Base-by-base conservation (phyloP, 2,329 filamentous ascomycete genomes). In the Fusarium acutatum region DNA sequence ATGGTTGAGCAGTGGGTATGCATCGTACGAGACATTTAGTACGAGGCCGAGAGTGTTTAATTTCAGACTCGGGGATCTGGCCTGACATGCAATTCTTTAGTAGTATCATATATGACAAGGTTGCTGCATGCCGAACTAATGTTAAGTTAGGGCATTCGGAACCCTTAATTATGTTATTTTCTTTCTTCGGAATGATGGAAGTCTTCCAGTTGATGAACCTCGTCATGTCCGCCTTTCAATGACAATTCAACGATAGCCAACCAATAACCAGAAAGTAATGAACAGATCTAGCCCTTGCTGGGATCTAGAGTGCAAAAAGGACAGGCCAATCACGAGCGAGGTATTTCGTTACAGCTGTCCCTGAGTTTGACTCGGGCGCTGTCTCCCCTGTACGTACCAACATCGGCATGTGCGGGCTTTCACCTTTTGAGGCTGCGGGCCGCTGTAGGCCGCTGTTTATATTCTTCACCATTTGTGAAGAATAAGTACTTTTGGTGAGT, bases 321-420 rank as follows among this genome's bases (percentile, higher is more conserved):
- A 28, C 37, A 26, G 26, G 17, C 75, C 75, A 77, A 77, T 77
- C 40, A 65, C 22, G 30, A 41, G 34, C 35, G 30, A 69, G 62
- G 72, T 77, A 77, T 77, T 77, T 75, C 67, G 66, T 64, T 64
- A 61, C 64, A 24, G 32, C 28, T 50, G 67, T 72, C 53, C 64
- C 56, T 65, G 63, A 65, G 68, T 72, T 68, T 69, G 72, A 72
- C 68, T 74, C 71, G 71, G 67, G 57, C 60, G 46, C 64, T 46
- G 72, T 67, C 50, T 40, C 28, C 60, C 59, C 52, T 65, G 59
- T 49, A 64, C 65, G 59, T 69, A 53, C 59, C 43, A 41, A 40
- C 46, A 22, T 49, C 40, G 59, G 40, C 32, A 59, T 22, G 44
- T 59, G 67, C 46, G 52, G 64, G 38, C 26, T 43, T 69, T 69